Evolutionary conservation across 495 filamentous ascomycete genomes (phyloP).

Genomic region (Podospora pseudopauciseta): DNA sequence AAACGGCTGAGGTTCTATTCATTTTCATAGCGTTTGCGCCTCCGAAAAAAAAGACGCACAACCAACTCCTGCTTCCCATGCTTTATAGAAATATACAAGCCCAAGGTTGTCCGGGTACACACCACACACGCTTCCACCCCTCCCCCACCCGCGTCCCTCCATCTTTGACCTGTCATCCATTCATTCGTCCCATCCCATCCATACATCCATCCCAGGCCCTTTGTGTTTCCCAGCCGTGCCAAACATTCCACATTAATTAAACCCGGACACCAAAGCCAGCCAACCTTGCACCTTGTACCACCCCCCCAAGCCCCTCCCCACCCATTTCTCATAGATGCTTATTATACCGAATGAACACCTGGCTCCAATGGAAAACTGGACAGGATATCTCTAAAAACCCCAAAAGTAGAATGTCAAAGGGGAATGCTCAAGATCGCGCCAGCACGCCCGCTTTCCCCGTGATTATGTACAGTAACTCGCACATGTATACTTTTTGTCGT

Average conservation of each 20-base stretch:
- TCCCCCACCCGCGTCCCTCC: not conserved
- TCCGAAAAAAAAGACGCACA: not conserved
- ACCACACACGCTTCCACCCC: not conserved
- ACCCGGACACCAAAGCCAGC: conserved; percentile 4
- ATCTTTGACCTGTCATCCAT: not conserved
- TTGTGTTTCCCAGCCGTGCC: not conserved
- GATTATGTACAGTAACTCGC: conserved; percentile 14
- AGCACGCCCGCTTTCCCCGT: conserved; percentile 7
- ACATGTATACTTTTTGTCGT: conserved; percentile 8
- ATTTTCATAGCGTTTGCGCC: not conserved
- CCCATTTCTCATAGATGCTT: conserved; percentile 2
- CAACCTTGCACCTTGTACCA: not conserved
- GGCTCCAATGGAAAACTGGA: not conserved
- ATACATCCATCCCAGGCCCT: not conserved
- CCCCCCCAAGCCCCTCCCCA: not conserved
- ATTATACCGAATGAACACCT: not conserved
- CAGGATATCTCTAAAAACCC: not conserved
- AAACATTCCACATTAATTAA: not conserved
- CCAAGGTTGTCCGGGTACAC: not conserved
- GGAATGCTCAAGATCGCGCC: not conserved
- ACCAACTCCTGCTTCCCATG: not conserved
- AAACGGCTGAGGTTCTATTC: not conserved
- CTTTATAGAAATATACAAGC: not conserved
- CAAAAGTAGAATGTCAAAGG: not conserved
- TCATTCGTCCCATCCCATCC: conserved; percentile 1